A percentile compares a stretch with the other conserved stretches of the same genome.
Conservation (phyloP, 2,329 filamentous ascomycete genomes). For the Fusarium torulosum region DNA sequence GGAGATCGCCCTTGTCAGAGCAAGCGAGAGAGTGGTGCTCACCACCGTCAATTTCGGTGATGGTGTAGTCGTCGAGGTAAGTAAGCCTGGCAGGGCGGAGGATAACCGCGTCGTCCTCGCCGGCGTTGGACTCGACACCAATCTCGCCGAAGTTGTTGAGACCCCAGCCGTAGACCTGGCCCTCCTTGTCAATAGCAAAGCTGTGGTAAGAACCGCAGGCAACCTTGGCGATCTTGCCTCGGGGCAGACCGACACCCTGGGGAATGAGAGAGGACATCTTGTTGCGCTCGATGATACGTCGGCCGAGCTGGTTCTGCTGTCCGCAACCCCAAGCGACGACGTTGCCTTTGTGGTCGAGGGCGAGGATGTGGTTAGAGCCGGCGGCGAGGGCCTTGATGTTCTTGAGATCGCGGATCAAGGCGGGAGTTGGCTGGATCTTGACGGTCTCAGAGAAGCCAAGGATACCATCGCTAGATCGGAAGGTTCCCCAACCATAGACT, state of each 20-base stretch:
- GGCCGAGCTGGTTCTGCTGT: slow-evolving; percentile 73
- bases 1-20: slow-evolving; percentile 67
- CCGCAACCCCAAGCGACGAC: slow-evolving; percentile 80
- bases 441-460: slow-evolving; percentile 71
- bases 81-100: slow-evolving; percentile 77
- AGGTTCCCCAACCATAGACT: slow-evolving; percentile 88
- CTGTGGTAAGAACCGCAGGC: slow-evolving; percentile 83
- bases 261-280: slow-evolving; percentile 71
- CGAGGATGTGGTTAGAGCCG: slow-evolving; percentile 78
- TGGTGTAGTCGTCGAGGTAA: slow-evolving; percentile 71
- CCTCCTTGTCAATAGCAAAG: slow-evolving; percentile 80
- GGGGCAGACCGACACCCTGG: slow-evolving; percentile 67
- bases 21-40: slow-evolving; percentile 80
- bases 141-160: slow-evolving; percentile 90
- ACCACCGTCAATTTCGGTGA: slow-evolving; percentile 77
- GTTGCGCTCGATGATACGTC: slow-evolving; percentile 71
- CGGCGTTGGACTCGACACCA: slow-evolving; percentile 69
- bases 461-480: slow-evolving; percentile 74
- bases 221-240: slow-evolving; percentile 68
- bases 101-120: slow-evolving; percentile 72
- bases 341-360: slow-evolving; percentile 72
- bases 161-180: slow-evolving; percentile 83
- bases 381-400: slow-evolving; percentile 74
- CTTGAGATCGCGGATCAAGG: slow-evolving; percentile 71
- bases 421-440: slow-evolving; percentile 63